Conservation (phyloP, 352 stramenopile species). For the Peronospora belbahrii region DNA sequence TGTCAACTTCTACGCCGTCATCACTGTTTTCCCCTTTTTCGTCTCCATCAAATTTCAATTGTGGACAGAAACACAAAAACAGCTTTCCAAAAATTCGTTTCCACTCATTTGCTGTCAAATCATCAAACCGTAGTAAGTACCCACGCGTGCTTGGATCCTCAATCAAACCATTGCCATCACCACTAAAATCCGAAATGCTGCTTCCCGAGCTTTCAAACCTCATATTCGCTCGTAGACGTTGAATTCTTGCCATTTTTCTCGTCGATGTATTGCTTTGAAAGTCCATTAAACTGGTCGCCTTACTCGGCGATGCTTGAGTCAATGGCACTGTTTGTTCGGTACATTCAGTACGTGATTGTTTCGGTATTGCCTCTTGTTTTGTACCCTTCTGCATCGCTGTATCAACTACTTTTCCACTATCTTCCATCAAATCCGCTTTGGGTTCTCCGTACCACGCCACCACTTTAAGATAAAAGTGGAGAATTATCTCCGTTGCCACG, state of each 20-base stretch:
- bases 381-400: neutral
- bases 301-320: conserved; percentile 3
- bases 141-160: conserved; percentile 38
- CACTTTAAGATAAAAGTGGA: conserved; percentile 65
- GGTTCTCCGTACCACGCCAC: conserved; percentile 63
- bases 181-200: conserved; percentile 34
- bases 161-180: conserved; percentile 19
- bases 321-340: conserved; percentile 6
- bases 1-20: conserved; percentile 42
- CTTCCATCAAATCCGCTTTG: conserved; percentile 13
- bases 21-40: conserved; percentile 6
- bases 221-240: conserved; percentile 32
- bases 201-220: conserved; percentile 37
- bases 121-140: conserved; percentile 57
- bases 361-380: neutral
- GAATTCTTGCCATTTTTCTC: conserved; percentile 32
- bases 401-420: conserved; percentile 4
- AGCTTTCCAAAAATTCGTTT: conserved; percentile 61
- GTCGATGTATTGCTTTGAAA: conserved; percentile 31
- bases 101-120: conserved; percentile 58
- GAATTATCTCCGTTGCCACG: conserved; percentile 66
- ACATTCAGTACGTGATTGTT: neutral
- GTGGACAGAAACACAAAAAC: conserved; percentile 46
- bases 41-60: neutral
- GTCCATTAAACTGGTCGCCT: conserved; percentile 17